Base-by-base conservation (phyloP, 2,329 filamentous ascomycete genomes). In the Thermochaetoides dissita region DNA sequence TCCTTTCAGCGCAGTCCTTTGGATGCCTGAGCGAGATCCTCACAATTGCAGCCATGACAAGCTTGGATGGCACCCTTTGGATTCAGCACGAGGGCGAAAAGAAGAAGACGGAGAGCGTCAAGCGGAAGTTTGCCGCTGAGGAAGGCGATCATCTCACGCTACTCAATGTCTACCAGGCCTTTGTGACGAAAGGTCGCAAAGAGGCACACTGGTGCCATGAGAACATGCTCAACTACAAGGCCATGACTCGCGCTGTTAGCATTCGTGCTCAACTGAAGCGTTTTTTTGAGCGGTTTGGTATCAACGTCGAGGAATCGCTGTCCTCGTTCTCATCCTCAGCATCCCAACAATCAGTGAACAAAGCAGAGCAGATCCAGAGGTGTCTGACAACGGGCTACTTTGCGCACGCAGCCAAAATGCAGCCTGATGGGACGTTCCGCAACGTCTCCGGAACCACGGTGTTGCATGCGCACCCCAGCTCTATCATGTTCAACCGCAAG, bases 101-200 rank as follows among this genome's bases (percentile, higher is more conserved):
- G 54, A 87, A 82, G 54, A 68, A 71, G 39, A 75, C 82, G 57
- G 86, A 94, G 56, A 78, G 72, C 12, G 76, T 79, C 29, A 72
- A 84, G 37, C 73, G 84, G 38, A 84, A 82, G 54, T 96, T 96
- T 55, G 85, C 89, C 0, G 88, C 81, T 6, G 85, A 93, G 47
- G 88, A 96, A 64, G 91, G 91, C 1, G 91, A 98, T 53, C 89
- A 96, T 54, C 63, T 96, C 24, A 95, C 88, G 1, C 72, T 95
- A 8, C 71, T 95, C 34, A 96, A 98, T 54, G 83, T 88, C n/a
- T 96, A 91, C 57, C 81, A 88, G 56, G 76, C 85, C 0, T 96
- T 96, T 55, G 68, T 89, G 39, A 84, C 80, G 2, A 83, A 78
- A 46, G 88, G 87, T 2, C 81, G 78, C 53, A 91, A 89, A 57